These are phyloP conservation scores for Backusella circina DNA, from an alignment of 192 early-diverging fungal genomes.

Conservation along the genomic window DNA sequence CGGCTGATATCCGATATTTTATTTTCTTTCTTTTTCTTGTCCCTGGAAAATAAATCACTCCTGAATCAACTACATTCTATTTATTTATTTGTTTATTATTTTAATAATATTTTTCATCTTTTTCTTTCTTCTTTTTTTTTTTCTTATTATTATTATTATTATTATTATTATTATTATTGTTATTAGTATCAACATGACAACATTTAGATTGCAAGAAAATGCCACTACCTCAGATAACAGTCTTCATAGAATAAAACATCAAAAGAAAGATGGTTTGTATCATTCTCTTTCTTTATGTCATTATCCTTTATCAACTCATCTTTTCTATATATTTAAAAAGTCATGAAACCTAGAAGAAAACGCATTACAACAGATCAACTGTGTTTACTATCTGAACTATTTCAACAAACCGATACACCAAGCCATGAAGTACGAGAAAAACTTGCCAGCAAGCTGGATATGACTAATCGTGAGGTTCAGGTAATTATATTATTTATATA, in stretches of 20 bases:
- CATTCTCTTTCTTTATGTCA: neutral
- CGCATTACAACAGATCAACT: conserved; percentile 74
- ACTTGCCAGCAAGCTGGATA: conserved; percentile 66
- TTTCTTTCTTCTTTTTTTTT: neutral
- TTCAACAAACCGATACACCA: conserved; percentile 73
- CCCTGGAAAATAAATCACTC: neutral
- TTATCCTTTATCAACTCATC: neutral
- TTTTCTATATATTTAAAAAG: neutral
- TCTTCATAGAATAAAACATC: neutral
- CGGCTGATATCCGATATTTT: conserved; percentile 12
- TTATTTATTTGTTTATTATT: neutral
- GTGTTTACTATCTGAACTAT: conserved; percentile 60
- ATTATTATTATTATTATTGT: neutral
- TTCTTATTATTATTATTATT: neutral
- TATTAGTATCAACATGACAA: neutral
- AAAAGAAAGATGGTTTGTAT: neutral
- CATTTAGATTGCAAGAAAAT: neutral
- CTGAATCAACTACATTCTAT: neutral
- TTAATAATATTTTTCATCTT: neutral
- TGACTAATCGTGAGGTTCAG: conserved; percentile 82
- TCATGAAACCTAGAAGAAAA: conserved; percentile 70
- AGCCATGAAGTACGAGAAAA: conserved; percentile 71
- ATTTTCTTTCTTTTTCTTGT: neutral
- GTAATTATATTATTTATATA: conserved; percentile 25
- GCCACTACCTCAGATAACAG: neutral